Base-by-base conservation (phyloP, 257 asterid genomes). In the Cordia subcordata region DNA sequence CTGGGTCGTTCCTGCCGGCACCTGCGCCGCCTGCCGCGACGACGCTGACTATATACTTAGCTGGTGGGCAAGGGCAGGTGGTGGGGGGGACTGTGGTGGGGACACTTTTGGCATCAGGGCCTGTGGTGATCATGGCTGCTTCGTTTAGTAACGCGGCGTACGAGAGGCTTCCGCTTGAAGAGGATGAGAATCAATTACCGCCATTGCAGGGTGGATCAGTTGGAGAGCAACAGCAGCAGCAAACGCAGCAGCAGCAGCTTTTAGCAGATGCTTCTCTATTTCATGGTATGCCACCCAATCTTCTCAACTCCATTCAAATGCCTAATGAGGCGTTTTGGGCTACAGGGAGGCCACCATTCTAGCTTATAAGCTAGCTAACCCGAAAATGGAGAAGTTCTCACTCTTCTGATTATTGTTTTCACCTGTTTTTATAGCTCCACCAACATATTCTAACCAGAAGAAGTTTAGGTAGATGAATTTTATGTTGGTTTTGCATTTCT, bases 61-160 rank as follows among this genome's bases (percentile, higher is more conserved):
- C 97, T 1, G 97, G 96, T 19, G 95, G 96, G 10, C 97, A 90
- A 77, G 97, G 97, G 0, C 97, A 90, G 65, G 97, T 90, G 55
- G 90, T 90, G 8, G 97, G 97, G 1, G 97, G 97, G 8, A 74
- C 91, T 55, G 95, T 87, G 39, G 97, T 82, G 8, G 97, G 97
- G 49, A 84, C 81, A 66, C 86, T 90, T 49, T 51, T 87, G 21
- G 97, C 98, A 0, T 72, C 94, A 0, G 96, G 98, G 4, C 96
- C 98, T 0, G 96, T 90, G 6, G 81, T 90, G 1, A 68, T 90
- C 23, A 90, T 90, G 98, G 93, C 96, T 0, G 96, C 98, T 0
- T 90, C 98, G 0, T 90, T 90, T 49, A 87, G 96, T 63, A 90
- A 90, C 64, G 98, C 98, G 0, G 98, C 98, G 0, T 90, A 90